Evolutionary conservation across 225 moss, liverwort and hornwort species (phyloP).

Genomic region (Ulota crispa): DNA sequence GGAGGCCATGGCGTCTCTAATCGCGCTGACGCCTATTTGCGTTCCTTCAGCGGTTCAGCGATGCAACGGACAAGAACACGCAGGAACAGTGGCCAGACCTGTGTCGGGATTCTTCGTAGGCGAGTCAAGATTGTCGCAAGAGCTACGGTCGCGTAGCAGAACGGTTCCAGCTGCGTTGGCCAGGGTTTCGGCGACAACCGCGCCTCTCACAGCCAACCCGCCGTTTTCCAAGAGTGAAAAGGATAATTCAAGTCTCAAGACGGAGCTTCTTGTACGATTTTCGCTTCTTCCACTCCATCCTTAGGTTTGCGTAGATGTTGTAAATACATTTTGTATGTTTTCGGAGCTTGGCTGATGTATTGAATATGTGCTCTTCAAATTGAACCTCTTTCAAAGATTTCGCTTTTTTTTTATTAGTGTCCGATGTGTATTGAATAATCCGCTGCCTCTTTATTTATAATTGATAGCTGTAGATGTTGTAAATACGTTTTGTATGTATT

Average conservation of each 20-base stretch:
- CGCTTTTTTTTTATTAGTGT: not conserved
- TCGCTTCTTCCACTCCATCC: not conserved
- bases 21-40: slow-evolving; percentile 7
- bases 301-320: not conserved
- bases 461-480: not conserved
- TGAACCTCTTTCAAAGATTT: not conserved
- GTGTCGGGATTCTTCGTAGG: slow-evolving; percentile 8
- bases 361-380: not conserved
- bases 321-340: not conserved
- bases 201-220: slow-evolving; percentile 45
- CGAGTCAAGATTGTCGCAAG: slow-evolving; percentile 1
- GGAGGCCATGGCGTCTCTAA: slow-evolving; percentile 32
- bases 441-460: not conserved
- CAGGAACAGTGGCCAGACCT: slow-evolving; percentile 9
- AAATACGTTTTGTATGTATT: not conserved
- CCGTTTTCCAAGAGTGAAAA: slow-evolving; percentile 39
- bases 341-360: not conserved
- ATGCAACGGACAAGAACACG: slow-evolving; percentile 20
- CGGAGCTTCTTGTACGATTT: slow-evolving; percentile 56
- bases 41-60: slow-evolving; percentile 21
- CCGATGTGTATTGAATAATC: not conserved
- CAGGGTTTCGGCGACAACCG: slow-evolving; percentile 25
- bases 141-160: slow-evolving; percentile 1
- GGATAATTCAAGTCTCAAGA: slow-evolving; percentile 31
- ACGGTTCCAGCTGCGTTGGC: not conserved